Evolutionary conservation across 805 yeast species (phyloP), one percentile per base, ranked within the genome.

Genomic region (Helenozyma baotianmanensis): DNA sequence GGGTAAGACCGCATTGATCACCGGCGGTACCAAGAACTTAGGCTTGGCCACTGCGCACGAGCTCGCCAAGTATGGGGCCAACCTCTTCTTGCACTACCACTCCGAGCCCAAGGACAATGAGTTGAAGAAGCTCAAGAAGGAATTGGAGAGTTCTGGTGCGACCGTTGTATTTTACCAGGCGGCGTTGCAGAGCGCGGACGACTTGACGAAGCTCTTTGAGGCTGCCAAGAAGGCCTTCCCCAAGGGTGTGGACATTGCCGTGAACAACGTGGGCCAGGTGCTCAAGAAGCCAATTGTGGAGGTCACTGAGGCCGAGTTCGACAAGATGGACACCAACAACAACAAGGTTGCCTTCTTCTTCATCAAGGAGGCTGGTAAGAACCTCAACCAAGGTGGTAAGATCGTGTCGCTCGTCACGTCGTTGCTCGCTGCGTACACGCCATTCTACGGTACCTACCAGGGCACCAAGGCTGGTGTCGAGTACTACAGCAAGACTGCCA

Each of bases 221-320:
- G 55, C 53, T 9, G 74, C 78, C 6, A 59, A 60, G 33, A 38
- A 51, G 10, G 53, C 58, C 25, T 69, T 76, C 36, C 81, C 80
- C 23, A 49, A 57, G 14, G 55, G 54, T 1, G 59, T 76, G 42
- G 82, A 80, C 46, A 66, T 74, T 49, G 85, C 84, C n/a, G 64
- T 80, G 46, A 78, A 78, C 59, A 78, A 76, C 43, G 79, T 78
- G 24, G 86, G 86, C 33, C 74, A 58, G 67, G 85, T 80, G 14
- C 60, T 79, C 53, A 78, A 79, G 64, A 80, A 79, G 51, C 73
- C 76, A 23, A 46, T 78, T 31, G 57, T 56, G 21, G 77, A 76
- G n/a, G 60, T 70, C 36, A 38, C 72, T n/a, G 68, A 72, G 33
- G 64, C 57, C 18, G 85, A 80, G 48, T 80, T 60, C 47, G 81